Evolutionary conservation across 768 basidiomycete species (phyloP).

Genomic region (Mycena filopes): DNA sequence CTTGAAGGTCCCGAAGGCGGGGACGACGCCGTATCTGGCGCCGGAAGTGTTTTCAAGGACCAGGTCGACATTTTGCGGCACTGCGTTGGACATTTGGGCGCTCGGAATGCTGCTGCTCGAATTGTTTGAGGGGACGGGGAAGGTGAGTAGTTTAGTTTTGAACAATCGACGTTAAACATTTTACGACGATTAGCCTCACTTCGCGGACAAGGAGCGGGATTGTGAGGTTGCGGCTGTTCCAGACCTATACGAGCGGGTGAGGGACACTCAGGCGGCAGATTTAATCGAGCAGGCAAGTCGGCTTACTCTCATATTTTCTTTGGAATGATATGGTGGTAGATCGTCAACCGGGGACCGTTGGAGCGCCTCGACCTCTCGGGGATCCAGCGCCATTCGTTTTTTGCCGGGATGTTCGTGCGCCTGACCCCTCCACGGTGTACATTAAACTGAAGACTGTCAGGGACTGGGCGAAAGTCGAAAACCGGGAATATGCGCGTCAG

Average conservation of each 20-base stretch:
- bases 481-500: constrained; percentile 2
- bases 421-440: neutral
- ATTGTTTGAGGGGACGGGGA: constrained; percentile 23
- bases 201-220: neutral
- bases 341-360: neutral
- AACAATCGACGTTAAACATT: no score
- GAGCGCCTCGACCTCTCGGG: neutral
- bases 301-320: neutral
- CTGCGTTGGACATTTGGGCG: constrained; percentile 24
- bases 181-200: neutral
- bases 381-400: neutral
- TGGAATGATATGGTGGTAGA: neutral
- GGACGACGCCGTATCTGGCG: neutral
- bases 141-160: neutral
- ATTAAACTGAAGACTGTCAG: neutral
- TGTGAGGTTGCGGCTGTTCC: neutral
- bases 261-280: neutral
- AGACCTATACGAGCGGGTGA: neutral
- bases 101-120: constrained; percentile 27
- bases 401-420: neutral
- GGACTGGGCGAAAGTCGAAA: constrained; percentile 1
- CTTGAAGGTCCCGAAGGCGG: neutral
- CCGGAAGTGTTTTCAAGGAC: constrained; percentile 1
- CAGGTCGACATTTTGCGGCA: neutral
- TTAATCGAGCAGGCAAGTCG: constrained; percentile 1